Conservation (phyloP, 2,329 filamentous ascomycete genomes). For the Verticillium zaregamsianum region DNA sequence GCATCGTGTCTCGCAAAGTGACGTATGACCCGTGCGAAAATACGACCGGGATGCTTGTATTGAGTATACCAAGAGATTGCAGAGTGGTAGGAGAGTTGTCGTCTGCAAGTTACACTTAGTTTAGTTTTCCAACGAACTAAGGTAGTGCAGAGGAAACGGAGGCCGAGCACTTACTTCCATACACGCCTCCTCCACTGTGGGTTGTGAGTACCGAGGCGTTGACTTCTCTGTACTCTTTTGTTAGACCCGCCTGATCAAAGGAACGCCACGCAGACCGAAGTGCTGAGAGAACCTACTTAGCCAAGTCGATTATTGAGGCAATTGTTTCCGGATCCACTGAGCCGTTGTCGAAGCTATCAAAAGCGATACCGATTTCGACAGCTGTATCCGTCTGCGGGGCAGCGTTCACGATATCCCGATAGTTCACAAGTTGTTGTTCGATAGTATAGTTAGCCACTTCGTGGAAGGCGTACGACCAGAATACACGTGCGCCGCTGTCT, state of each 20-base stretch:
- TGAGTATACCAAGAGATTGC: constrained; percentile 30
- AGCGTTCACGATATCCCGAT: constrained; percentile 28
- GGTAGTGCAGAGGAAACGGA: background rate
- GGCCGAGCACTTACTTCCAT: constrained; percentile 22
- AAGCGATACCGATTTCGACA: constrained; percentile 34
- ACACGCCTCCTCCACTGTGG: constrained; percentile 35
- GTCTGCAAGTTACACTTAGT: background rate
- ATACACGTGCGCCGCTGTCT: constrained; percentile 41
- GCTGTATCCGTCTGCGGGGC: constrained; percentile 19
- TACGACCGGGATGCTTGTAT: constrained; percentile 40
- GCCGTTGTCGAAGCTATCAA: constrained; percentile 29
- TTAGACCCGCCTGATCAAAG: background rate
- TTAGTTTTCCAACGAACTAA: background rate
- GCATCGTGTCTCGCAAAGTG: constrained; percentile 27
- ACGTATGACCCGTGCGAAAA: constrained; percentile 48
- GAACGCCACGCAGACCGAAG: background rate
- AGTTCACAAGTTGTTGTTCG: constrained; percentile 30
- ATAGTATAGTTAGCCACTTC: constrained; percentile 26
- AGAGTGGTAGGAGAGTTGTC: constrained; percentile 12
- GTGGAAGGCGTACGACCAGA: constrained; percentile 39
- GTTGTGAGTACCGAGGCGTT: constrained; percentile 43
- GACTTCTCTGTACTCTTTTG: constrained; percentile 19
- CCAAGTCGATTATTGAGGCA: constrained; percentile 23
- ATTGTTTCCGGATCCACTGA: constrained; percentile 20
- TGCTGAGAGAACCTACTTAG: constrained; percentile 18